Evolutionary conservation across 2,329 filamentous ascomycete species (phyloP).

Genomic region (Passalora sequoiae): DNA sequence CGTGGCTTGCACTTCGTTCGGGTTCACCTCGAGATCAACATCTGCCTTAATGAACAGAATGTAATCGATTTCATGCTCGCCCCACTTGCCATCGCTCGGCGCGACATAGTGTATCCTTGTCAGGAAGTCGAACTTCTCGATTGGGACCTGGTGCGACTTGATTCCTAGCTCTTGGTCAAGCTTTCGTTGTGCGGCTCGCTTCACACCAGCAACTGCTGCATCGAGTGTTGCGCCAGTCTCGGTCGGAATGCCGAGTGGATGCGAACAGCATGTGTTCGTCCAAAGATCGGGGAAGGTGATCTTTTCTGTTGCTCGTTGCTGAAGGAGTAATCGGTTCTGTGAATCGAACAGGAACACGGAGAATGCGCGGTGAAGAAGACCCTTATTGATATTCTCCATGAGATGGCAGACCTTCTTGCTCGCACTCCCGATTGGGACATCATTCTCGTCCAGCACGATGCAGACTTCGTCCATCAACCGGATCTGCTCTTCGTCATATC

Average conservation of each 20-base stretch:
- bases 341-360: constrained; percentile 97
- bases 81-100: constrained; percentile 95
- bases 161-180: constrained; percentile 94
- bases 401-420: constrained; percentile 99
- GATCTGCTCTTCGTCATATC: constrained; percentile 96
- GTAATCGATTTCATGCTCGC: constrained; percentile 98
- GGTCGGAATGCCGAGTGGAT: constrained; percentile 83
- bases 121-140: constrained; percentile 88
- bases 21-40: constrained; percentile 74
- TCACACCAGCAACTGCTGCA: constrained; percentile 77
- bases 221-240: constrained; percentile 82
- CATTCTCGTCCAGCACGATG: constrained; percentile 91
- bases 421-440: constrained; percentile 86
- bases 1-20: constrained; percentile 82
- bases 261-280: constrained; percentile 99
- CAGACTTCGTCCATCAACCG: constrained; percentile 98
- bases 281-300: constrained; percentile 99
- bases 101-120: constrained; percentile 98
- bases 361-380: constrained; percentile 92
- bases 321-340: constrained; percentile 83
- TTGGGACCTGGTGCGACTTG: constrained; percentile 76
- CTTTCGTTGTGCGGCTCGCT: constrained; percentile 88
- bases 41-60: constrained; percentile 97
- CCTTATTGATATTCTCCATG: constrained; percentile 97
- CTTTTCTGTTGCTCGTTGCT: constrained; percentile 93